Percentiles rank a stretch among this genome's conserved stretches.
Evolutionary conservation across 2,329 filamentous ascomycete species (phyloP).

Genomic region (Xylaria sp.): DNA sequence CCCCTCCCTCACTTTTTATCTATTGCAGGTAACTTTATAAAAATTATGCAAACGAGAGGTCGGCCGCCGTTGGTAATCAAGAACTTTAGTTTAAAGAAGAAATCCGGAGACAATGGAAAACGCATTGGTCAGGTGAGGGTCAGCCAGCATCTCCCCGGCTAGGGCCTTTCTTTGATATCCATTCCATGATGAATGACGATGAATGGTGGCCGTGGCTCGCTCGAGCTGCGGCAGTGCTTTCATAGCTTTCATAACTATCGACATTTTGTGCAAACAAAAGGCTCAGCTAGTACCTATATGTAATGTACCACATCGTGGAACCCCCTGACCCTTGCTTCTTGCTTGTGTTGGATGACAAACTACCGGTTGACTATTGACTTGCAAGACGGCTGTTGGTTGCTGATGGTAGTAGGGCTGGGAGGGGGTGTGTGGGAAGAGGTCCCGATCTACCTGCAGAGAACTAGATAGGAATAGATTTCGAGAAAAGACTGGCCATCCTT

Average conservation of each 20-base stretch:
- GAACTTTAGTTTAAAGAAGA: slow-evolving; percentile 13
- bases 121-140: slow-evolving; percentile 22
- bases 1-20: slow-evolving; percentile 17
- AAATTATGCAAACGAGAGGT: slow-evolving; percentile 8
- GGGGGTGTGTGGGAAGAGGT: not conserved
- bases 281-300: not conserved
- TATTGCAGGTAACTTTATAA: not conserved
- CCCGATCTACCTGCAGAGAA: not conserved
- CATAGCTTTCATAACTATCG: slow-evolving; percentile 9
- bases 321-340: not conserved
- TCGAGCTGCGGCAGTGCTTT: slow-evolving; percentile 13
- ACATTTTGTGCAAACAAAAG: not conserved
- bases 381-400: not conserved
- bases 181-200: not conserved
- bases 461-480: not conserved
- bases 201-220: too few species aligned
- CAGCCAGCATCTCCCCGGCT: not conserved
- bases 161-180: slow-evolving; percentile 6
- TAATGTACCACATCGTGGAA: not conserved
- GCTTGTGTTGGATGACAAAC: slow-evolving; percentile 3
- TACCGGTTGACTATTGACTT: not conserved
- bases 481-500: slow-evolving; percentile 1
- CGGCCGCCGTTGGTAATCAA: slow-evolving; percentile 11
- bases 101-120: slow-evolving; percentile 26
- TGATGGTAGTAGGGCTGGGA: slow-evolving; percentile 2